Conservation (phyloP, 2,329 filamentous ascomycete genomes). For the Diaporthe sp. region DNA sequence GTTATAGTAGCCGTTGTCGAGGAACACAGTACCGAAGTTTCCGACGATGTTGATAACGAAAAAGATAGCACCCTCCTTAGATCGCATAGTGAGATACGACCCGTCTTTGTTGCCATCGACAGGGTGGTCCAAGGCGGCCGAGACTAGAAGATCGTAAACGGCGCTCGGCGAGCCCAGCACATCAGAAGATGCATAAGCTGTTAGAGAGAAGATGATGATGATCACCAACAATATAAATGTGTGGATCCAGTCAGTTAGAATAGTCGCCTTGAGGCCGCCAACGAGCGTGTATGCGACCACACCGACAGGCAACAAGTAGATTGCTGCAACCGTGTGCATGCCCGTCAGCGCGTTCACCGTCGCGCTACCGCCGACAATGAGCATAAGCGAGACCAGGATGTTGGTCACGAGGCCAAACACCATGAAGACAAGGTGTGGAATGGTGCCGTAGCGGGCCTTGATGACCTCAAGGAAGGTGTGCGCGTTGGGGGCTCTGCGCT, state of each 20-base stretch:
- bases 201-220: slow-evolving; percentile 87
- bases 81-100: slow-evolving; percentile 89
- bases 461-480: slow-evolving; percentile 89
- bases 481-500: slow-evolving; percentile 87
- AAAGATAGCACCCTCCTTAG: slow-evolving; percentile 85
- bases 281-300: slow-evolving; percentile 85
- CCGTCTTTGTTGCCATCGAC: slow-evolving; percentile 84
- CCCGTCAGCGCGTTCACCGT: slow-evolving; percentile 80
- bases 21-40: slow-evolving; percentile 87
- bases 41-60: slow-evolving; percentile 90
- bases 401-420: slow-evolving; percentile 87
- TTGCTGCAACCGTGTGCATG: slow-evolving; percentile 83
- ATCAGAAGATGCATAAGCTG: slow-evolving; percentile 81
- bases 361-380: slow-evolving; percentile 84
- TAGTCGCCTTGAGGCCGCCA: slow-evolving; percentile 87
- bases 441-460: slow-evolving; percentile 80
- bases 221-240: slow-evolving; percentile 88
- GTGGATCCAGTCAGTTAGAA: slow-evolving; percentile 88
- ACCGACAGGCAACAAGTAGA: slow-evolving; percentile 84
- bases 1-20: slow-evolving; percentile 87
- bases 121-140: slow-evolving; percentile 77
- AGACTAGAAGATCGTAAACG: slow-evolving; percentile 83
- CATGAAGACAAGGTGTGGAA: slow-evolving; percentile 83
- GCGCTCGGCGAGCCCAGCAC: slow-evolving; percentile 80
- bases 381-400: slow-evolving; percentile 89